phyloP scores from a whole-genome alignment of 352 stramenopile genomes.

The Phytophthora podocarpi region DNA sequence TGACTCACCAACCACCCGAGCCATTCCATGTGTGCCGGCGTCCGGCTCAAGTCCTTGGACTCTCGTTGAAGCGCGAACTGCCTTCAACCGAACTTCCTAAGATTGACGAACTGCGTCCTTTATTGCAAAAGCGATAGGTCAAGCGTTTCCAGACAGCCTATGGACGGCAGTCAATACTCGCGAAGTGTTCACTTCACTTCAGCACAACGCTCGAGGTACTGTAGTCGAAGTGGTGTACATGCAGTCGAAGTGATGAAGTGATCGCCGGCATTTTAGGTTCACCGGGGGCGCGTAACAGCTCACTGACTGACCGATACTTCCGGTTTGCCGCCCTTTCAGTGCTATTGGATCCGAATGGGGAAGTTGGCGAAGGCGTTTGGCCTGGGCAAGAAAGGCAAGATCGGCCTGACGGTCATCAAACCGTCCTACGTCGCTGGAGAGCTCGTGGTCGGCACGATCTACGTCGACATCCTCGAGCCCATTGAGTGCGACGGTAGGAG shows the following conservation, averaged over 20 bases:
- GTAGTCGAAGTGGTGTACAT: background rate
- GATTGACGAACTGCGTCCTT: too few relatives aligned
- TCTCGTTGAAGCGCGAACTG: too few relatives aligned
- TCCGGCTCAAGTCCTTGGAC: constrained; percentile 26
- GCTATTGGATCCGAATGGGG: constrained; percentile 57
- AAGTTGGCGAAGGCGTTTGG: constrained; percentile 57
- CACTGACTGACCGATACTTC: too few relatives aligned
- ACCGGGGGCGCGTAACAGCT: too few relatives aligned
- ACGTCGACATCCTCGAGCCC: constrained; percentile 53
- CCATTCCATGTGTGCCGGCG: constrained; percentile 1
- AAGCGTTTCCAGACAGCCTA: constrained; percentile 1
- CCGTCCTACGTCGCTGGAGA: constrained; percentile 66
- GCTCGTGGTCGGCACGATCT: constrained; percentile 58
- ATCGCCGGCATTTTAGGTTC: too few relatives aligned
- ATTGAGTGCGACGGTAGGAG: constrained; percentile 68
- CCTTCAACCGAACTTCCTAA: constrained; percentile 7
- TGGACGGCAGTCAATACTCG: background rate
- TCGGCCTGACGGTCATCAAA: constrained; percentile 58
- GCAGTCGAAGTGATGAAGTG: too few relatives aligned
- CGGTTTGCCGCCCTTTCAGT: constrained; percentile 6
- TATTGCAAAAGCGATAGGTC: background rate
- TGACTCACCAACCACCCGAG: constrained; percentile 17
- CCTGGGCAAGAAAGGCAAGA: constrained; percentile 67
- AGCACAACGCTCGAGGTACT: too few relatives aligned
- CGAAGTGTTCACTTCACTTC: too few relatives aligned